A percentile compares a stretch with the other conserved stretches of the same genome.
phyloP scores from a whole-genome alignment of 108 stramenopile species.

The Pseudonitzschia multiseries region DNA sequence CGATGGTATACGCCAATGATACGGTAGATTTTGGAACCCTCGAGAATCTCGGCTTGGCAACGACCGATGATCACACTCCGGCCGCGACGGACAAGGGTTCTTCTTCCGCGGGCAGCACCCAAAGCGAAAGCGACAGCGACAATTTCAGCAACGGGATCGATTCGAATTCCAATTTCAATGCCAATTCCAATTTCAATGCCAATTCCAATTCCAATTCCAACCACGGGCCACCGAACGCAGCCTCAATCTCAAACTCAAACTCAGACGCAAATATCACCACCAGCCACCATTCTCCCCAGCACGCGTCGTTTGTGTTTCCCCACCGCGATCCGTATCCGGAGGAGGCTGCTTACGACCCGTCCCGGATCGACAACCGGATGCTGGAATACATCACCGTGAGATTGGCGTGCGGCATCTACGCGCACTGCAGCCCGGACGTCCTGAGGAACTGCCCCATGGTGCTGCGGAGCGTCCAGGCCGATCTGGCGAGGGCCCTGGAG shows the following conservation, averaged over 20 bases:
- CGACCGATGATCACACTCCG: neutral
- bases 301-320: neutral
- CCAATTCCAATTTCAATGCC: too few relatives aligned
- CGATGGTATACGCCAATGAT: constrained; percentile 1
- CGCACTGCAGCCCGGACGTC: constrained; percentile 59
- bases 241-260: too few relatives aligned
- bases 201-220: too few relatives aligned
- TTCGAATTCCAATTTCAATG: neutral
- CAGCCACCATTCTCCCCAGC: constrained; percentile 3
- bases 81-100: neutral
- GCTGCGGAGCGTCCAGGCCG: constrained; percentile 55
- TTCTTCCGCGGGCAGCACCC: neutral
- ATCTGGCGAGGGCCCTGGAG: constrained; percentile 50
- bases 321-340: neutral
- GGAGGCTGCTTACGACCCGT: neutral
- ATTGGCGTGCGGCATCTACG: constrained; percentile 54
- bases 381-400: constrained; percentile 51
- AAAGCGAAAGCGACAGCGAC: constrained; percentile 13
- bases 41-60: neutral
- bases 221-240: neutral
- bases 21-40: constrained; percentile 28
- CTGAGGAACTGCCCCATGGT: constrained; percentile 53
- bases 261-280: neutral
- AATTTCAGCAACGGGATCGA: neutral
- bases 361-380: constrained; percentile 64